Evolutionary conservation across 1,284 basidiomycete species (phyloP), one percentile per base, ranked within the genome.

Genomic region (Cryptococcus floricola): DNA sequence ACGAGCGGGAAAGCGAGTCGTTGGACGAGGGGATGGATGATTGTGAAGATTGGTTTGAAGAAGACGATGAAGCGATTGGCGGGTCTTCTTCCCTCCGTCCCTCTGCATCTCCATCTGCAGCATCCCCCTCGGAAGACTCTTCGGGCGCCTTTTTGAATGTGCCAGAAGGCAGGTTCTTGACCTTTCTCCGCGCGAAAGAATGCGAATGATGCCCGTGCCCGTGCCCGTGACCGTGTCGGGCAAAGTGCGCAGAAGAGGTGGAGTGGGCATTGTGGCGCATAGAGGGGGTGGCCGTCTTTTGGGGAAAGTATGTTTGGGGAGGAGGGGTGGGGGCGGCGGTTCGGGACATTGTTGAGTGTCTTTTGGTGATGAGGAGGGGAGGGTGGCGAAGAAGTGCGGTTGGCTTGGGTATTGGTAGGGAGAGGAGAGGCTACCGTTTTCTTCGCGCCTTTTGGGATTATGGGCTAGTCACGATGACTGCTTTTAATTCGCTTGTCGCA

Each of bases 321-420:
- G 72, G 72, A 19, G 71, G 71, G 16, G 71, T 71, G 5, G 72
- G 64, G 28, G 69, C 67, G 23, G 69, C 70, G 13, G 71, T 58
- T 34, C 70, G 62, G 7, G 72, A 74, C 72, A 74, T 73, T 73
- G 48, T 23, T 65, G 52, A 23, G 51, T 50, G 38, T 34, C 10
- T 18, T 27, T 19, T 34, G n/a, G 46, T 42, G 46, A 50, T 45
- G n/a, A 48, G 41, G 37, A 48, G 62, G 62, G 66, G 64, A 71
- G 65, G 69, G 55, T 64, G 67, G 69, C 72, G 70, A 71, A 72
- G 71, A 71, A 74, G 71, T 74, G 62, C 71, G 71, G 69, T 59
- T 10, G 56, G 60, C 63, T 60, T 70, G 66, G 66, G 68, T 68
- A 60, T 64, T 27, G 53, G 57, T 39, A 39, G 46, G 27, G 48